Base-by-base conservation (phyloP, 768 basidiomycete species). In the Suillus hirtellus region DNA sequence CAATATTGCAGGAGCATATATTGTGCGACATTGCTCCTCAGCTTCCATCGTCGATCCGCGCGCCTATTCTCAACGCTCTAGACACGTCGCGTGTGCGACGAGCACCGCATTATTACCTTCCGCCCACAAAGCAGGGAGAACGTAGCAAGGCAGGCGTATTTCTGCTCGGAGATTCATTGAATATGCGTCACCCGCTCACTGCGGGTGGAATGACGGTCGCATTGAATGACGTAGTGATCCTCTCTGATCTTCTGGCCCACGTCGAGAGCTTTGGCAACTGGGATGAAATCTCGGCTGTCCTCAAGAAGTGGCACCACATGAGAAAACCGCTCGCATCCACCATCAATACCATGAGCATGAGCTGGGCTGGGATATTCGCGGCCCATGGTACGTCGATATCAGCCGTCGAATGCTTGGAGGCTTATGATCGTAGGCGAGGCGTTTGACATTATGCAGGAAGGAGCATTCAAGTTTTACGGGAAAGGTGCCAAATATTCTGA, bases 181-280 rank as follows among this genome's bases (percentile, higher is more conserved):
- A 96, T 72, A 96, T 96, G 94, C 89, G 95, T 2, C 95, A 97
- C 74, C 95, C 95, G 0, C 81, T 97, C 31, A 97, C 95, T 0
- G 95, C 94, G 17, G 93, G 93, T 35, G 95, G 95, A 3, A 97
- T 97, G 95, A 95, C 94, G 1, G 94, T 96, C 50, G 93, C 93
- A 1, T 79, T 96, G 63, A 81, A 85, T 72, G 95, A 97, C 71
- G 88, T 89, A 12, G 88, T 92, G 14, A 68, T 89, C 27, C 82
- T 96, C 8, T 75, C 84, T 56, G 77, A 84, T 11, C 77, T 90
- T 59, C 79, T 95, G 1, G 76, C 74, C 0, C 67, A 77, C 21
- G 74, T 87, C 50, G 64, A 69, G 37, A 65, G 76, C 66, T 68
- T 73, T 31, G 68, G 73, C 10, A 78, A 86, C 68, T 86, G 84